phyloP scores from a whole-genome alignment of 768 basidiomycete species.

The Mrakia blollopis region DNA sequence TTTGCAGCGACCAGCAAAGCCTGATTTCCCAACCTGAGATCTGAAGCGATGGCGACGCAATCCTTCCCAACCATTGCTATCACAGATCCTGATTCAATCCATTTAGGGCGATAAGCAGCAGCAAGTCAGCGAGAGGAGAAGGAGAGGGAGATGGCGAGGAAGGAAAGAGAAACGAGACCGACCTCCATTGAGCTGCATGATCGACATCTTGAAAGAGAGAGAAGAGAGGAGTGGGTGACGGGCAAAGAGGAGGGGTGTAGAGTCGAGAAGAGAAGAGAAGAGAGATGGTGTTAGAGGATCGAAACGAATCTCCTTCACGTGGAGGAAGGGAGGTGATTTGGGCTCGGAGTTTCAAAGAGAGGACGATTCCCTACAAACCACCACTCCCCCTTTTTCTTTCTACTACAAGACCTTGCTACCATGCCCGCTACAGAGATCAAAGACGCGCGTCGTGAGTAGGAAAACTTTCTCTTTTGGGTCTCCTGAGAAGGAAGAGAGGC shows the following conservation, averaged over 20 bases:
- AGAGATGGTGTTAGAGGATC: not conserved
- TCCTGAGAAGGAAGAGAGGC: not conserved
- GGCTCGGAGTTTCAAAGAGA: not conserved
- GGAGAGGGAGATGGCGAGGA: not conserved
- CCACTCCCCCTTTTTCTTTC: not conserved
- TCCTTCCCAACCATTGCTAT: constrained; percentile 99
- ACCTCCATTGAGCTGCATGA: constrained; percentile 33
- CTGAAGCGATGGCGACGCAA: constrained; percentile 96
- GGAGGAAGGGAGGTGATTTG: not conserved
- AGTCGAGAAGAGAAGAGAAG: no score
- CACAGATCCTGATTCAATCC: constrained; percentile 64
- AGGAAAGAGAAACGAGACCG: not conserved
- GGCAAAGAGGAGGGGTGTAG: no score
- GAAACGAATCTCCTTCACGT: not conserved
- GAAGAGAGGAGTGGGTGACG: not conserved
- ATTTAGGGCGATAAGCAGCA: not conserved
- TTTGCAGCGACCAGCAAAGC: constrained; percentile 79
- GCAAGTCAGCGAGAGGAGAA: not conserved
- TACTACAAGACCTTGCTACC: not conserved
- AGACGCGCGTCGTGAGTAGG: constrained; percentile 6
- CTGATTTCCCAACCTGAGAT: constrained; percentile 84
- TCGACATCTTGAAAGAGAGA: constrained; percentile 14
- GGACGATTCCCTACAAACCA: not conserved
- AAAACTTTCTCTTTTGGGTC: not conserved
- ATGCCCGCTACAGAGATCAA: constrained; percentile 26